Base-by-base conservation (phyloP, 2,329 filamentous ascomycete species). In the Berkeleyomyces rouxiae region DNA sequence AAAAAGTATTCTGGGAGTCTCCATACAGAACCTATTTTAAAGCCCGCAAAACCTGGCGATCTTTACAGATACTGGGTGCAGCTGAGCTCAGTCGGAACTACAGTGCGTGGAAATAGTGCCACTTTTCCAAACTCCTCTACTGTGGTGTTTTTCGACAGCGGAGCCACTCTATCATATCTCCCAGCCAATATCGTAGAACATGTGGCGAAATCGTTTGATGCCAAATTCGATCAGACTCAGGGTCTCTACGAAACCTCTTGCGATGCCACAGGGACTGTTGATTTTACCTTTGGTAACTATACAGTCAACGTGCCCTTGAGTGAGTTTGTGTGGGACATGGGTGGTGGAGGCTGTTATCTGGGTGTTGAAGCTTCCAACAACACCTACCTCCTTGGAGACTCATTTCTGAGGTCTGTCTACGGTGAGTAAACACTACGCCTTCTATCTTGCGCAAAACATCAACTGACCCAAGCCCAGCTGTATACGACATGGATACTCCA, bases 161-260 rank as follows among this genome's bases (percentile, higher is more conserved):
- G 86, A 63, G 85, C 82, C 65, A 86, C 82, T 49, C 74, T 87
- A 62, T 85, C 81, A 70, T 82, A 85, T 66, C 77, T 90, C 1
- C 86, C 86, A 2, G 73, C 80, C 64, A 69, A 74, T 40, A 71
- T 87, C 64, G 78, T 82, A 64, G 66, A 72, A 37, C 67, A 71
- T 40, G 72, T 84, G 42, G 75, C 73, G 68, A 63, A 71, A 60
- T 69, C 75, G 67, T 64, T 82, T 6, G 76, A 75, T 61, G 77
- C 79, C 46, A 70, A 73, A 13, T 74, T 76, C 53, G 73, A 77
- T 46, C 47, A 69, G 1, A 67, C 71, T 37, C 68, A 73, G 3
- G 76, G 74, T 7, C 75, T 77, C 53, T 77, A 80, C 58, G 71
- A 79, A 23, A 76, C 84, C 11, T 76, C 78, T 23, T 79, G 78